Base-by-base conservation (phyloP, 129 eudicot genomes). In the Pittosporum tobira region DNA sequence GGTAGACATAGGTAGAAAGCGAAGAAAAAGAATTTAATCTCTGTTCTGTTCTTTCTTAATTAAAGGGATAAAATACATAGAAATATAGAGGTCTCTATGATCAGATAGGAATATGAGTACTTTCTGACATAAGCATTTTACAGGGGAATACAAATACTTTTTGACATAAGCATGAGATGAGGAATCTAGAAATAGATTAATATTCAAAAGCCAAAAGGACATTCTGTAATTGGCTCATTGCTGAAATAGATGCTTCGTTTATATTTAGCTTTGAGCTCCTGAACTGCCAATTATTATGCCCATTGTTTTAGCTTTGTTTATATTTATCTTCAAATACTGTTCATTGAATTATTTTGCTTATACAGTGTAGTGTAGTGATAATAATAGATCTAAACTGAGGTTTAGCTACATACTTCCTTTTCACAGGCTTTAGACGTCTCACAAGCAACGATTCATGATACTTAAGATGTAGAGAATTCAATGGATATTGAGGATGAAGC, bases 191-290 rank as follows among this genome's bases (percentile, higher is more conserved):
- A 64, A 69, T 31, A 36, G 63, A 63, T 61, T 69, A 73, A 77
- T 78, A 64, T 78, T 74, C 64, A 76, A 69, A 64, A 72, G 60
- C 73, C 54, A 69, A 75, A 73, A 80, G 77, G 68, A 73, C 73
- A 80, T 65, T 67, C 74, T 79, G 79, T 72, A 73, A 68, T 57
- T 68, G 75, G n/a, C n/a, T n/a, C n/a, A n/a, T n/a, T n/a, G n/a
- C n/a, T n/a, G n/a, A n/a, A n/a, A n/a, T n/a, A n/a, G n/a, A n/a
- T n/a, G n/a, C n/a, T n/a, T n/a, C n/a, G n/a, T n/a, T n/a, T n/a
- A n/a, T 70, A 61, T 69, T 69, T 69, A 73, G 71, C 73, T 64
- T 58, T 61, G 75, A 61, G 42, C 44, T 59, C 58, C 37, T 68
- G 63, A 71, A 63, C 62, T 45, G 51, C 51, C 66, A 57, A 66